Evolutionary conservation across 2,329 filamentous ascomycete genomes (phyloP).

Genomic region (Talaromyces islandicus): DNA sequence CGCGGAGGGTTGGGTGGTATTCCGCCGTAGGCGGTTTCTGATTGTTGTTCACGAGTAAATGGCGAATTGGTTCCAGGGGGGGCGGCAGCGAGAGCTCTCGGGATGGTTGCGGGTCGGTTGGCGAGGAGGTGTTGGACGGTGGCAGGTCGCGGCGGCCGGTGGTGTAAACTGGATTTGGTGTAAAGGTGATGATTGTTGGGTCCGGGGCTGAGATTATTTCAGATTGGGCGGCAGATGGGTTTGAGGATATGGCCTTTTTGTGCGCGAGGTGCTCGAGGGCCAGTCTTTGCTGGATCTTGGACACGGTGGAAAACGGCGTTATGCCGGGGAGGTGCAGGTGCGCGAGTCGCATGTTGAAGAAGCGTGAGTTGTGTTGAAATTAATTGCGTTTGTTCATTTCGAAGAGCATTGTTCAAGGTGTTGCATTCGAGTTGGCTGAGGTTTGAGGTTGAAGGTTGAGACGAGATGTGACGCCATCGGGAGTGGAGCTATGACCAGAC

Average conservation of each 20-base stretch:
- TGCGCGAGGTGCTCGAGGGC: constrained; percentile 54
- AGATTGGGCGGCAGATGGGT: neutral
- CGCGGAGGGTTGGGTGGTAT: constrained; percentile 69
- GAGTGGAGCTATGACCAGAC: neutral
- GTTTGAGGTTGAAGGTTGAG: neutral
- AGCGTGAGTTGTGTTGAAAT: neutral
- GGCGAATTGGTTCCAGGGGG: constrained; percentile 32
- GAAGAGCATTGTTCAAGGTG: neutral
- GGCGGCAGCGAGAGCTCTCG: constrained; percentile 35
- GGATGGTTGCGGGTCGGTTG: constrained; percentile 16
- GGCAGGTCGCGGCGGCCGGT: constrained; percentile 72
- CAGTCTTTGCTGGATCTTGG: constrained; percentile 52
- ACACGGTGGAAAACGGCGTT: constrained; percentile 51
- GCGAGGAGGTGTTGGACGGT: constrained; percentile 29
- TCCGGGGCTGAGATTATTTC: constrained; percentile 42
- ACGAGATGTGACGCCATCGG: neutral
- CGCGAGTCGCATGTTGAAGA: constrained; percentile 45
- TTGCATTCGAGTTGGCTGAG: neutral
- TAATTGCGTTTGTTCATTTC: neutral
- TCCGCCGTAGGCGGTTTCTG: constrained; percentile 43
- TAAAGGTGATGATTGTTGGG: constrained; percentile 75
- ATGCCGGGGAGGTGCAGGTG: constrained; percentile 55
- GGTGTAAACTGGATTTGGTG: constrained; percentile 78
- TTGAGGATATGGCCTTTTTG: constrained; percentile 47
- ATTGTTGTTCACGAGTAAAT: constrained; percentile 16